Percentiles rank a stretch among this genome's conserved stretches.
Conservation (phyloP, 176 grass and related monocot genomes). For the Carex littledalei region DNA sequence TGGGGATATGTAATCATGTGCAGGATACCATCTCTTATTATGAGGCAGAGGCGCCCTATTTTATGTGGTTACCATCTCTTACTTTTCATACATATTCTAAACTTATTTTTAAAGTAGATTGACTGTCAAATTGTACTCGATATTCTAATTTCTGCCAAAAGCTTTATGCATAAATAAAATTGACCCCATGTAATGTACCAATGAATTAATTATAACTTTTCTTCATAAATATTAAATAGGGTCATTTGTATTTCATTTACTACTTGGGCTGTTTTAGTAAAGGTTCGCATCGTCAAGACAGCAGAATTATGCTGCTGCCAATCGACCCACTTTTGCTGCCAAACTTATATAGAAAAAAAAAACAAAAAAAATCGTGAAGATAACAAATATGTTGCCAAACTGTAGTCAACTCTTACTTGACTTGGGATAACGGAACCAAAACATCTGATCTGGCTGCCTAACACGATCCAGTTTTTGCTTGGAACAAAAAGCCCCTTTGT, state of each 20-base stretch:
- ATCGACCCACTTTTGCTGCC: neutral
- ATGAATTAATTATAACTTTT: no score
- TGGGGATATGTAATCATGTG: neutral
- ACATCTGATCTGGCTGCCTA: neutral
- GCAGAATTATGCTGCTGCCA: neutral
- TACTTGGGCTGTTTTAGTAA: no score
- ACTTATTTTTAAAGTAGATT: no score
- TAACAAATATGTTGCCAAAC: neutral
- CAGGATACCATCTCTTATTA: neutral
- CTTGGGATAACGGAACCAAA: neutral
- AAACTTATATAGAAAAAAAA: neutral
- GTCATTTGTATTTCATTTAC: no score
- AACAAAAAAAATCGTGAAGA: neutral
- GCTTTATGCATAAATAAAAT: no score
- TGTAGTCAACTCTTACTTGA: neutral
- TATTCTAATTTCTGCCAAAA: no score
- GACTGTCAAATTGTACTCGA: no score
- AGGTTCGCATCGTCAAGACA: neutral
- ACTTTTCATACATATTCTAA: no score
- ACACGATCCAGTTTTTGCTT: neutral
- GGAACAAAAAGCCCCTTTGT: neutral
- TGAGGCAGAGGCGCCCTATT: no score
- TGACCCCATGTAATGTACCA: no score
- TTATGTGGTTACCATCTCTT: no score
- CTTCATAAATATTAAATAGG: no score